Conservation (phyloP, 2,329 filamentous ascomycete species). For the Fusarium anguioides region DNA sequence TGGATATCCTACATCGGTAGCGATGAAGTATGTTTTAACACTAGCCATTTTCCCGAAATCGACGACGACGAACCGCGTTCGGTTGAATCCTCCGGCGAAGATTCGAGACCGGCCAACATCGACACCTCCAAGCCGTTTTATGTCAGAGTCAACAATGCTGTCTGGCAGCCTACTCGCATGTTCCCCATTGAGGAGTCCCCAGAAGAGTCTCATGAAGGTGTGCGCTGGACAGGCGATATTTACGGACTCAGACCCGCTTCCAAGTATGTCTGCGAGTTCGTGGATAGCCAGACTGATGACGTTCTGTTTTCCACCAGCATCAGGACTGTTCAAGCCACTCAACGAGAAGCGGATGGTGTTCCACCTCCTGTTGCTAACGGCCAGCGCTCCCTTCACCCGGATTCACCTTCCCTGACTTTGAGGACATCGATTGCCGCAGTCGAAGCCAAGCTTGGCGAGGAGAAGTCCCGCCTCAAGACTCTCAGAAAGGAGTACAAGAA, state of each 20-base stretch:
- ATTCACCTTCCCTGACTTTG: constrained; percentile 81
- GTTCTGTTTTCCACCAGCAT: constrained; percentile 79
- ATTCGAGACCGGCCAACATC: constrained; percentile 60
- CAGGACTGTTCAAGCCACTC: constrained; percentile 67
- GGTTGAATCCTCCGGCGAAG: constrained; percentile 45
- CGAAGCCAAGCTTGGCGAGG: constrained; percentile 76
- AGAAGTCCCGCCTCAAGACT: constrained; percentile 75
- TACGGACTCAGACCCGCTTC: constrained; percentile 76
- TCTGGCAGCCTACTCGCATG: constrained; percentile 83
- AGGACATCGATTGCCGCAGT: constrained; percentile 79
- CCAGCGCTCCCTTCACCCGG: constrained; percentile 74
- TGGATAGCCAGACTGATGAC: constrained; percentile 72
- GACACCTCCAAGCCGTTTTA: constrained; percentile 81
- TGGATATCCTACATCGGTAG: constrained; percentile 85
- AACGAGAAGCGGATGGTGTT: constrained; percentile 48
- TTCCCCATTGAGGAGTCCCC: constrained; percentile 57
- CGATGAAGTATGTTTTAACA: constrained; percentile 81
- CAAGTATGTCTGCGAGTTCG: constrained; percentile 83
- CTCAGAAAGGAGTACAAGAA: constrained; percentile 80
- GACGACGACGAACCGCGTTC: constrained; percentile 49
- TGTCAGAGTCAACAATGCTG: constrained; percentile 80
- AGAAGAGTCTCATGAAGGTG: constrained; percentile 53
- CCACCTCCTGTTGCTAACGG: constrained; percentile 52
- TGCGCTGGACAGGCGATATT: constrained; percentile 77
- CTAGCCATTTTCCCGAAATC: constrained; percentile 69